Conservation (phyloP, 129 eudicot genomes). For the Scalesia atractyloides region DNA sequence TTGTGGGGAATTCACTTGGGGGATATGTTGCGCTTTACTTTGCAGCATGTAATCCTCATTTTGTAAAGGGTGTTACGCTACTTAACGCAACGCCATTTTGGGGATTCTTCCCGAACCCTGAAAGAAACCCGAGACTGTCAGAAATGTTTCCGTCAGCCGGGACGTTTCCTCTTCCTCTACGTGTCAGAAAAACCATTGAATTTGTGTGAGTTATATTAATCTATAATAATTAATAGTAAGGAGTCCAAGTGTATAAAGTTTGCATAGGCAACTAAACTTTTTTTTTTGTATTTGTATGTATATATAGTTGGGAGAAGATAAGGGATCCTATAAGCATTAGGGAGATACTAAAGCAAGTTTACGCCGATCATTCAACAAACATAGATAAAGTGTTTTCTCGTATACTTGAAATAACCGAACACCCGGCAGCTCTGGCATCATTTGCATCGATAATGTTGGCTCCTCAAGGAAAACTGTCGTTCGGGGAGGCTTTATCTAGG, state of each 20-base stretch:
- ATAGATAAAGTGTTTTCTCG: conserved; percentile 82
- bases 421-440: conserved; percentile 97
- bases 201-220: conserved; percentile 57
- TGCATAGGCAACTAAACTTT: background rate
- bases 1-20: conserved; percentile 96
- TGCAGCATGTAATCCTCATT: conserved; percentile 74
- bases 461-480: conserved; percentile 72
- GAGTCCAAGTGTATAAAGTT: background rate
- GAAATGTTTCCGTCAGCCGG: conserved; percentile 87
- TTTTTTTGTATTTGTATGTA: conserved; percentile 9
- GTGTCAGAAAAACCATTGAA: conserved; percentile 60
- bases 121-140: conserved; percentile 71
- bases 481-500: conserved; percentile 81
- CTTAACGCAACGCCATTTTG: conserved; percentile 98
- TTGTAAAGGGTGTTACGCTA: conserved; percentile 90
- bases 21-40: conserved; percentile 91
- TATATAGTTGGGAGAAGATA: conserved; percentile 85
- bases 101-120: conserved; percentile 95
- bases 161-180: conserved; percentile 83
- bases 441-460: conserved; percentile 95
- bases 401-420: conserved; percentile 70
- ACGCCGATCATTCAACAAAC: conserved; percentile 87
- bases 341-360: conserved; percentile 82
- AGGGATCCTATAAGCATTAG: conserved; percentile 84
- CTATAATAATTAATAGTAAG: background rate